Evolutionary conservation across 2,329 filamentous ascomycete genomes (phyloP).

Genomic region (Cladorrhinum sp.): DNA sequence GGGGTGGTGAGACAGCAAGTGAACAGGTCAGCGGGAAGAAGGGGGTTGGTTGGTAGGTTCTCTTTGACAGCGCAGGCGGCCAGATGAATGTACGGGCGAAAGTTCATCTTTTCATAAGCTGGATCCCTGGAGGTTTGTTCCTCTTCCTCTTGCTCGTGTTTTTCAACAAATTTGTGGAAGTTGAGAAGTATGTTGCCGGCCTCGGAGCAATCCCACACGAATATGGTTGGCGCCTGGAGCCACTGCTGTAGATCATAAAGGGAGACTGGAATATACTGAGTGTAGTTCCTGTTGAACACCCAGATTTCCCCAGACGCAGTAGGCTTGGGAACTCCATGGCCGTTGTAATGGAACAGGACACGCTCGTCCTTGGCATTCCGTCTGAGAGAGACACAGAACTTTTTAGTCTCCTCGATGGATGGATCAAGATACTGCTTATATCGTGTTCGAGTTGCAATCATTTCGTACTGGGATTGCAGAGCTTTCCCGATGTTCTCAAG

Average conservation of each 20-base stretch:
- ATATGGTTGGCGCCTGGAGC: slow-evolving; percentile 92
- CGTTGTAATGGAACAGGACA: slow-evolving; percentile 97
- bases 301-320: slow-evolving; percentile 96
- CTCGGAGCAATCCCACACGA: slow-evolving; percentile 97
- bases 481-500: slow-evolving; percentile 94
- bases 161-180: slow-evolving; percentile 90
- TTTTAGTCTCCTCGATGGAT: slow-evolving; percentile 95
- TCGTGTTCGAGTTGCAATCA: slow-evolving; percentile 86
- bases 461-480: slow-evolving; percentile 95
- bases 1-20: slow-evolving; percentile 94
- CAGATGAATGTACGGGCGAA: slow-evolving; percentile 74
- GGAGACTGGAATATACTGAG: slow-evolving; percentile 96
- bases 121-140: slow-evolving; percentile 75
- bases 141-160: slow-evolving; percentile 85
- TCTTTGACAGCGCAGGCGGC: slow-evolving; percentile 89
- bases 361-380: slow-evolving; percentile 94
- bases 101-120: slow-evolving; percentile 74
- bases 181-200: slow-evolving; percentile 94
- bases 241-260: slow-evolving; percentile 93
- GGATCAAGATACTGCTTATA: slow-evolving; percentile 98
- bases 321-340: slow-evolving; percentile 93
- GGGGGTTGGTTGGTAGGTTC: slow-evolving; percentile 89
- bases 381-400: slow-evolving; percentile 86
- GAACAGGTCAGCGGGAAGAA: slow-evolving; percentile 90
- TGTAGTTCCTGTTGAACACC: slow-evolving; percentile 99